phyloP scores from a whole-genome alignment of 2,329 filamentous ascomycete species.

The Huntiella moniliformis region DNA sequence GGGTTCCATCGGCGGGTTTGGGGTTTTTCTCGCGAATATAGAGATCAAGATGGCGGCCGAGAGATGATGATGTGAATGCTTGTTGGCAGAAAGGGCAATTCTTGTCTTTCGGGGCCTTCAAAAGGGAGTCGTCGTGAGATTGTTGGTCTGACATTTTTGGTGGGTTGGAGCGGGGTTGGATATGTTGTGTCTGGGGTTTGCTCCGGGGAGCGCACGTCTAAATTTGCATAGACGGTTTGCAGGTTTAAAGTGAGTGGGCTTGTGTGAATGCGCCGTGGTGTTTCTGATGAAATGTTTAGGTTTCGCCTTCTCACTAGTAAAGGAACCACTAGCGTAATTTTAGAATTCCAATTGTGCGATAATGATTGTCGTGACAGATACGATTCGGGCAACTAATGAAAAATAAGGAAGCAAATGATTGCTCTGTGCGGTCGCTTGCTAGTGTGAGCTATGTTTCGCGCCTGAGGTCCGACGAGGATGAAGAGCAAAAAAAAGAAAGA shows the following conservation, averaged over 20 bases:
- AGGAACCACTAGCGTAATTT: too few relatives aligned
- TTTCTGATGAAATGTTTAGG: too few relatives aligned
- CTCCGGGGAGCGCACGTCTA: constrained; percentile 10
- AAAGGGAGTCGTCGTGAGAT: constrained; percentile 14
- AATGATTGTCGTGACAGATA: too few relatives aligned
- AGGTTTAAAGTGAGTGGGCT: too few relatives aligned
- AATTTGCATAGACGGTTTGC: constrained; percentile 8
- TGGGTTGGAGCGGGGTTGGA: too few relatives aligned
- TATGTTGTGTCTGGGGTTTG: not conserved
- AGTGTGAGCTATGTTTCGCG: too few relatives aligned
- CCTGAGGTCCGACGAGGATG: not conserved
- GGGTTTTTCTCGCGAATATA: constrained; percentile 91
- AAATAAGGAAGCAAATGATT: too few relatives aligned
- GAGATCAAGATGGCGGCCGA: constrained; percentile 82
- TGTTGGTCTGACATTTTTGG: constrained; percentile 20
- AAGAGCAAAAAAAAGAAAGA: not conserved
- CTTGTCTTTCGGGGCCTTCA: constrained; percentile 55
- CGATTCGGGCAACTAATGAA: too few relatives aligned
- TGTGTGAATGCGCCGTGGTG: too few relatives aligned
- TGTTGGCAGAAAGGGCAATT: constrained; percentile 76
- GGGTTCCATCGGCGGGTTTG: constrained; percentile 66
- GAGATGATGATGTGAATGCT: constrained; percentile 79
- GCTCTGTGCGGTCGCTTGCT: too few relatives aligned
- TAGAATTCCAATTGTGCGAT: too few relatives aligned
- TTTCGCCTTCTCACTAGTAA: too few relatives aligned